phyloP scores from a whole-genome alignment of 306 rosid genomes.

The Glycine soja region DNA sequence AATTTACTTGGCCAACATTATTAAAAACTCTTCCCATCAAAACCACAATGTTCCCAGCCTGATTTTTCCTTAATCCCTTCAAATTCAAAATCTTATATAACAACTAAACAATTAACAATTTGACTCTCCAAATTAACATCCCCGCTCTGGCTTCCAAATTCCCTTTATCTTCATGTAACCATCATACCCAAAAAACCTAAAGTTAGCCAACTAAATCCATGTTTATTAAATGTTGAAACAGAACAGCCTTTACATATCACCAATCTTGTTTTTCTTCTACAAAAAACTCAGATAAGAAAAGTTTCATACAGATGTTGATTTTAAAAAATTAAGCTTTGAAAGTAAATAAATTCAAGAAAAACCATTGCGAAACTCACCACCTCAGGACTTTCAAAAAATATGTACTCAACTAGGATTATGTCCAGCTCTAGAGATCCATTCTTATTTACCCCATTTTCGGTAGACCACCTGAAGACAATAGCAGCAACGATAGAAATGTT shows the following conservation, averaged over 20 bases:
- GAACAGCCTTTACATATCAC: not conserved
- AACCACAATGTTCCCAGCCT: not conserved
- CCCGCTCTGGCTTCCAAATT: not conserved
- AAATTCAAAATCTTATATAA: constrained; percentile 9
- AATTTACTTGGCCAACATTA: not conserved
- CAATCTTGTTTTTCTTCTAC: not conserved
- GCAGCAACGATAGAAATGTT: constrained; percentile 27
- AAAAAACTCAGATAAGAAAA: constrained; percentile 16
- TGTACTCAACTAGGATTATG: constrained; percentile 84
- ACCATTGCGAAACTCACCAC: constrained; percentile 1
- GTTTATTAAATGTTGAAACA: not conserved
- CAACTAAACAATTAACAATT: constrained; percentile 10
- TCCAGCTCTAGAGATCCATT: constrained; percentile 87
- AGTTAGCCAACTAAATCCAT: not conserved
- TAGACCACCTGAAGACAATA: constrained; percentile 78
- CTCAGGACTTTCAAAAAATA: constrained; percentile 59
- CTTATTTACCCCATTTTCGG: constrained; percentile 71
- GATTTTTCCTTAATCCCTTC: constrained; percentile 4
- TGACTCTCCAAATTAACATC: not conserved
- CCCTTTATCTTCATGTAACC: not conserved
- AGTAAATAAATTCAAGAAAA: not conserved
- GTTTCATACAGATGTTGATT: not conserved
- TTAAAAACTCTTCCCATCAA: not conserved
- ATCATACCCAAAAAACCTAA: not conserved
- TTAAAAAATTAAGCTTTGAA: not conserved